These are phyloP conservation scores for Drechslerella stenobrocha DNA, from an alignment of 2,329 filamentous ascomycete species.

Conservation along the genomic window DNA sequence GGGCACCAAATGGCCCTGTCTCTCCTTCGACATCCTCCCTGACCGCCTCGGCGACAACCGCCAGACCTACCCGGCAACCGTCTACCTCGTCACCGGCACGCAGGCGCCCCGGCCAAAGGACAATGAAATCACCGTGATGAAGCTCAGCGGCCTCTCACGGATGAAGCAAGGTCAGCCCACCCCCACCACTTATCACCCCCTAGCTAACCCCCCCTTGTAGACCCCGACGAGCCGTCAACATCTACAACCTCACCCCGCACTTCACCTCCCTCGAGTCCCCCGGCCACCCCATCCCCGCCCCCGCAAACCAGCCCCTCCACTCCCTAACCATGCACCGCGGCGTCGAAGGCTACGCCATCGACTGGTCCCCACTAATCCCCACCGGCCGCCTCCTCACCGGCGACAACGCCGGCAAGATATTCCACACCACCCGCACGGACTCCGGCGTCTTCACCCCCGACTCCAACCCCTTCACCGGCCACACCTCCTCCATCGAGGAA, in stretches of 20 bases:
- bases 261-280: slow-evolving; percentile 87
- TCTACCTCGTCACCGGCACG: slow-evolving; percentile 92
- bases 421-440: slow-evolving; percentile 80
- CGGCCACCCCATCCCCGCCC: slow-evolving; percentile 71
- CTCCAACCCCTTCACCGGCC: slow-evolving; percentile 77
- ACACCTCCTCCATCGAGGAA: slow-evolving; percentile 85
- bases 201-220: slow-evolving; percentile 15
- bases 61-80: slow-evolving; percentile 89
- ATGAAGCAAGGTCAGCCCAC: slow-evolving; percentile 66
- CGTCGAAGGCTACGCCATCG: slow-evolving; percentile 90
- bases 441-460: slow-evolving; percentile 89
- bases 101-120: slow-evolving; percentile 81
- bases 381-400: slow-evolving; percentile 86
- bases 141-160: slow-evolving; percentile 85
- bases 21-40: slow-evolving; percentile 89
- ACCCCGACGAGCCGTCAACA: slow-evolving; percentile 66
- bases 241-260: slow-evolving; percentile 92
- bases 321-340: slow-evolving; percentile 84
- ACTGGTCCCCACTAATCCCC: slow-evolving; percentile 84
- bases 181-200: neutral
- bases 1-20: slow-evolving; percentile 92
- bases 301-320: slow-evolving; percentile 83
- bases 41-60: slow-evolving; percentile 86
- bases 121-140: slow-evolving; percentile 94
- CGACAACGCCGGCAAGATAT: slow-evolving; percentile 88